Conservation (phyloP, 495 filamentous ascomycete species). For the Endocarpon pusillum region DNA sequence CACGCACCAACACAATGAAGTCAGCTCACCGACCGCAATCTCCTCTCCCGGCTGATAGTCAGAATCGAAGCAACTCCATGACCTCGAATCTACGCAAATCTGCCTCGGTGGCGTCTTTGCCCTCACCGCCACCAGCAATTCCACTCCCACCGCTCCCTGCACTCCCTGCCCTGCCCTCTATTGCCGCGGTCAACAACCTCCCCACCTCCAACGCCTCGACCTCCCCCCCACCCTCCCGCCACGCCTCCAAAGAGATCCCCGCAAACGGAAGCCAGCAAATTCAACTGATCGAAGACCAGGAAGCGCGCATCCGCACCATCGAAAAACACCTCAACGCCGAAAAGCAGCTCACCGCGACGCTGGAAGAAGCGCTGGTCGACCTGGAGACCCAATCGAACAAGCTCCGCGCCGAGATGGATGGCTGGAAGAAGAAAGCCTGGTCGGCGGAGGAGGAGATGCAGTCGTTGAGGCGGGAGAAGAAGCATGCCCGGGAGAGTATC, state of each 20-base stretch:
- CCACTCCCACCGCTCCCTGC: constrained; percentile 89
- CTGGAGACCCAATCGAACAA: constrained; percentile 76
- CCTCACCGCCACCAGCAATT: constrained; percentile 64
- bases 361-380: constrained; percentile 90
- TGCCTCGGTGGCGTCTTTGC: constrained; percentile 30
- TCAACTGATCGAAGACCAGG: constrained; percentile 67
- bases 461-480: constrained; percentile 50
- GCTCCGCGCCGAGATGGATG: constrained; percentile 72
- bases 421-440: constrained; percentile 68
- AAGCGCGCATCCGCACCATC: constrained; percentile 83
- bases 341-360: constrained; percentile 83
- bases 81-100: constrained; percentile 47
- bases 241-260: constrained; percentile 67
- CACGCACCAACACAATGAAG: neutral
- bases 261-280: constrained; percentile 42
- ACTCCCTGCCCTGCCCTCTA: constrained; percentile 42
- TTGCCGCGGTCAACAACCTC: constrained; percentile 19
- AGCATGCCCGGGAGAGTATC: constrained; percentile 60
- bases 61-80: constrained; percentile 11
- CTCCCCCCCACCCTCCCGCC: constrained; percentile 38
- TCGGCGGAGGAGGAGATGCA: constrained; percentile 64
- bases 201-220: constrained; percentile 21
- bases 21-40: constrained; percentile 1
- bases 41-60: constrained; percentile 14
- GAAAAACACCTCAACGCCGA: constrained; percentile 94